These are phyloP conservation scores for Ailanthus altissimus DNA, from an alignment of 345 rosid species.

Conservation along the genomic window DNA sequence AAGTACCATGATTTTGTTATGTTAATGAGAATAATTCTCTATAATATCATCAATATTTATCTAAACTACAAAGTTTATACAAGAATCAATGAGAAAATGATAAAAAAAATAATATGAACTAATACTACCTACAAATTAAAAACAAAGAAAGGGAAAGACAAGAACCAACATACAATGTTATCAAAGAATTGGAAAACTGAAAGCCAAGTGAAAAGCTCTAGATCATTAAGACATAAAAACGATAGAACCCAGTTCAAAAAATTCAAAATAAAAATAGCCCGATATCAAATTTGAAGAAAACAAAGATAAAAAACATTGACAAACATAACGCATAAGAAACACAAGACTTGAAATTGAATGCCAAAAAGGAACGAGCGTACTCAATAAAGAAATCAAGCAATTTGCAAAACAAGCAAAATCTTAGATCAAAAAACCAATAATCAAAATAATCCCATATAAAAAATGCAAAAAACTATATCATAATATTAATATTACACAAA, in stretches of 20 bases:
- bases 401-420: conserved; percentile 5
- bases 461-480: conserved; percentile 19
- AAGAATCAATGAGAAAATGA: not conserved
- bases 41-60: not conserved
- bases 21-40: not conserved
- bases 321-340: not conserved
- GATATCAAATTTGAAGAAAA: not conserved
- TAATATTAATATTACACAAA: too few relatives aligned
- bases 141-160: not conserved
- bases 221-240: not conserved
- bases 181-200: not conserved
- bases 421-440: conserved; percentile 24
- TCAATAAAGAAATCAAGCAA: not conserved
- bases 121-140: not conserved
- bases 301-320: not conserved
- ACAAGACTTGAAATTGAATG: not conserved
- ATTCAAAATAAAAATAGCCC: not conserved
- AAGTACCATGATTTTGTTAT: not conserved
- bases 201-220: not conserved
- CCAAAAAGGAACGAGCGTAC: conserved; percentile 3
- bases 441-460: conserved; percentile 20
- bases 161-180: not conserved
- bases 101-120: not conserved
- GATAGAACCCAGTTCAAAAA: not conserved
- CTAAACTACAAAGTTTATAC: not conserved